These are phyloP conservation scores for Basipetospora sp. DNA, from an alignment of 2,329 filamentous ascomycete genomes.

Conservation along the genomic window DNA sequence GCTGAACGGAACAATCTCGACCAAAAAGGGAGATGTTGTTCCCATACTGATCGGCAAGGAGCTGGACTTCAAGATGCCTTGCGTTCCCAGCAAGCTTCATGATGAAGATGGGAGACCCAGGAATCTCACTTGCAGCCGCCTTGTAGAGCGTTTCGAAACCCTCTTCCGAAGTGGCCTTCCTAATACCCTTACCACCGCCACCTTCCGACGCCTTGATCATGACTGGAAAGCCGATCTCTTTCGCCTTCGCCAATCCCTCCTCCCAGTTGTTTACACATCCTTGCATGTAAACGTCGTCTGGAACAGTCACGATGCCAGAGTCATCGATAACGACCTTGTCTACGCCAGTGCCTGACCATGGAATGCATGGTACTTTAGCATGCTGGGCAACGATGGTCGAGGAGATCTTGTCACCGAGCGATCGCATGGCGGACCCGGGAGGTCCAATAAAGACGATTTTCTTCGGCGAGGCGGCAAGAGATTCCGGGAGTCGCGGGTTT, in stretches of 20 bases:
- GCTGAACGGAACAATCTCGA: constrained; percentile 95
- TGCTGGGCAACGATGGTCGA: constrained; percentile 98
- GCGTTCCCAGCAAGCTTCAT: constrained; percentile 98
- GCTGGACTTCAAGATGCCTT: constrained; percentile 89
- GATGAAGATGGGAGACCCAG: constrained; percentile 97
- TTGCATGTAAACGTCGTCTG: constrained; percentile 70
- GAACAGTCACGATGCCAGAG: constrained; percentile 80
- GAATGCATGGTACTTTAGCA: constrained; percentile 88
- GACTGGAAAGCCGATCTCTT: constrained; percentile 90
- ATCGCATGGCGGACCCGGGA: constrained; percentile 95
- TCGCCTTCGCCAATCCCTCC: constrained; percentile 76
- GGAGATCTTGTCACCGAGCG: constrained; percentile 97
- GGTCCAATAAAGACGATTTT: constrained; percentile 99
- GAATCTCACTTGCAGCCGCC: constrained; percentile 91
- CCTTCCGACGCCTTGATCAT: constrained; percentile 99
- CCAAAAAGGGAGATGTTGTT: constrained; percentile 99
- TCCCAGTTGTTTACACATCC: constrained; percentile 82
- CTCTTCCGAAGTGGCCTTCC: constrained; percentile 76
- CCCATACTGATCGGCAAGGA: constrained; percentile 95
- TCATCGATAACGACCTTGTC: constrained; percentile 64
- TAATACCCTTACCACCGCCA: constrained; percentile 97
- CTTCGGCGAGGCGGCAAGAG: constrained; percentile 85
- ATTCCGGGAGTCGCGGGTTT: constrained; percentile 94
- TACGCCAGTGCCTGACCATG: constrained; percentile 96
- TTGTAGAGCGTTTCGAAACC: constrained; percentile 81